Conservation (phyloP, 306 rosid genomes). For the Casuarina glauca region DNA sequence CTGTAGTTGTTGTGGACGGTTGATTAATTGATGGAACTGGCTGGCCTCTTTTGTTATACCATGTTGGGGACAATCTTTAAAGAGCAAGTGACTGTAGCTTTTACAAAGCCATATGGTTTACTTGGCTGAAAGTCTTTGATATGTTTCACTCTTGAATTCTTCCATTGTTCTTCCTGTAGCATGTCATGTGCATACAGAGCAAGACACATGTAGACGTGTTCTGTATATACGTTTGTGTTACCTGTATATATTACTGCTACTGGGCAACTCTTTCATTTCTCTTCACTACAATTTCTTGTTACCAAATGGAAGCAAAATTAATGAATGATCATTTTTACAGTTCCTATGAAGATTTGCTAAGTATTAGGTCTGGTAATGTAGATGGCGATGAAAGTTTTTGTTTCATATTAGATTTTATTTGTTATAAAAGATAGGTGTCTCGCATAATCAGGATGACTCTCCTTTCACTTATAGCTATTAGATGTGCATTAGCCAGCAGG, state of each 20-base stretch:
- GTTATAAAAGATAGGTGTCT: not conserved
- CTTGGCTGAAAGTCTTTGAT: too few relatives aligned
- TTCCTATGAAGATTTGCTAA: not conserved
- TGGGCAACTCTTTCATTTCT: not conserved
- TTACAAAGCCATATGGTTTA: too few relatives aligned
- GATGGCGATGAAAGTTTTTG: not conserved
- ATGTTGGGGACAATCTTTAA: too few relatives aligned
- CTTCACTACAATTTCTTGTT: too few relatives aligned
- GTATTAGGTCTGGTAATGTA: not conserved
- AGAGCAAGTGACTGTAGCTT: too few relatives aligned
- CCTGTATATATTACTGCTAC: not conserved
- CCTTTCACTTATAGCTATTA: not conserved
- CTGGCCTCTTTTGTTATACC: too few relatives aligned
- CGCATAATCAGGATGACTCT: slow-evolving; percentile 4
- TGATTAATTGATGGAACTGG: too few relatives aligned
- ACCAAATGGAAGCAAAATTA: not conserved
- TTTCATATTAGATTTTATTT: not conserved
- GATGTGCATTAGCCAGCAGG: not conserved
- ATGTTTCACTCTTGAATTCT: too few relatives aligned
- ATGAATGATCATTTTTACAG: not conserved
- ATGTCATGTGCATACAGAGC: not conserved
- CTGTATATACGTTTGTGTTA: not conserved
- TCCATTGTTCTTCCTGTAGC: not conserved
- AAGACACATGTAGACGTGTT: not conserved
- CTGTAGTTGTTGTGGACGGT: too few relatives aligned